Base-by-base conservation (phyloP, 768 basidiomycete species). In the Clitopilus hobsonii region DNA sequence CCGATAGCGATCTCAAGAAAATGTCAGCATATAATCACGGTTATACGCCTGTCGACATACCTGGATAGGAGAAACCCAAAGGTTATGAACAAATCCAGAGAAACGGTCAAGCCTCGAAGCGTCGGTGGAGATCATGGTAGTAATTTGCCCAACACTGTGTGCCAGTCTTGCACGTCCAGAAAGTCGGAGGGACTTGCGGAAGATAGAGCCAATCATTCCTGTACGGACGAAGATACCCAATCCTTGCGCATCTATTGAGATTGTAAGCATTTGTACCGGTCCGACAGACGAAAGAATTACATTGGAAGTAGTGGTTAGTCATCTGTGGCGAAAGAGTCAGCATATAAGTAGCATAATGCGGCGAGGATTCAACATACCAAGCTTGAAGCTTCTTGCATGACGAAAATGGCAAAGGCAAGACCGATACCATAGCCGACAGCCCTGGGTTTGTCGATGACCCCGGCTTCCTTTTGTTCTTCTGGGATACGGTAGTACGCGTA, bases 361-460 rank as follows among this genome's bases (percentile, higher is more conserved):
- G 3, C 3, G 18, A 11, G 10, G n/a, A 45, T 20, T 41, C 3
- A 16, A 45, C n/a, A 50, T 56, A 72, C 72, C 65, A 72, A 60
- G 61, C 72, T 72, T 26, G 72, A 61, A 25, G 58, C 60, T 55
- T 71, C 71, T 67, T 80, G 79, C 81, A 82, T 83, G 2, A 63
- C 69, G 56, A 80, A 81, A 16, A 82, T 59, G 6, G 69, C 81
- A 32, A 80, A 65, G 3, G 74, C 80, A 4, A 82, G 59, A 2
- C 81, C 82, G 49, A 83, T 75, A 0, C 81, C 81, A 61, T 77
- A 79, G 0, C 81, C 81, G 16, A 83, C 69, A 3, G 74, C 73
- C 27, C 63, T 66, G 2, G 81, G 79, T 54, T 69, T 51, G 1
- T 58, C 18, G 7, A 74, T 48, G 6, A 63, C 66, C 3, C 64